Evolutionary conservation across 306 rosid species (phyloP).

Genomic region (Myrica gale): DNA sequence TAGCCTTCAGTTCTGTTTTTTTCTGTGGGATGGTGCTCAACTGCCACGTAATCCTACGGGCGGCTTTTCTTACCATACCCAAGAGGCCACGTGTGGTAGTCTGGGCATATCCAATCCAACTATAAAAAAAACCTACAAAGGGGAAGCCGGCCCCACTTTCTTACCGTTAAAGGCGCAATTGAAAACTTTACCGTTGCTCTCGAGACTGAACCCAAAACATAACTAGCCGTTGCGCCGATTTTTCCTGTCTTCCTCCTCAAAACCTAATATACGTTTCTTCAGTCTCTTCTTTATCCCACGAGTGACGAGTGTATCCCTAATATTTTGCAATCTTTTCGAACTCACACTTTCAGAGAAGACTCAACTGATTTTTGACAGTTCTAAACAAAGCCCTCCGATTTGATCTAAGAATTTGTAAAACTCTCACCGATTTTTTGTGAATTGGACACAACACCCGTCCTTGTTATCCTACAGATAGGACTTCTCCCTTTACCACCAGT

Average conservation of each 20-base stretch:
- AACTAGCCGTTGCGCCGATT: constrained; percentile 39
- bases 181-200: constrained; percentile 36
- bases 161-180: constrained; percentile 16
- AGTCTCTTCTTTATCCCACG: neutral
- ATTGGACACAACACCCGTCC: neutral
- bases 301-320: neutral
- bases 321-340: neutral
- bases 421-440: neutral
- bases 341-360: neutral
- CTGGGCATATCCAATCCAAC: no score
- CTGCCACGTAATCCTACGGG: no score
- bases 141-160: constrained; percentile 6
- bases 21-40: no score
- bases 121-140: no score
- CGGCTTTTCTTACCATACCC: neutral
- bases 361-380: neutral
- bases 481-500: neutral
- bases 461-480: neutral
- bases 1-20: no score
- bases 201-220: neutral
- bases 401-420: neutral
- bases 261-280: neutral
- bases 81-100: neutral
- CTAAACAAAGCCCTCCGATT: neutral
- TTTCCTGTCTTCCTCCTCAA: neutral